Base-by-base conservation (phyloP, 306 rosid genomes). In the Rosa multiflora region DNA sequence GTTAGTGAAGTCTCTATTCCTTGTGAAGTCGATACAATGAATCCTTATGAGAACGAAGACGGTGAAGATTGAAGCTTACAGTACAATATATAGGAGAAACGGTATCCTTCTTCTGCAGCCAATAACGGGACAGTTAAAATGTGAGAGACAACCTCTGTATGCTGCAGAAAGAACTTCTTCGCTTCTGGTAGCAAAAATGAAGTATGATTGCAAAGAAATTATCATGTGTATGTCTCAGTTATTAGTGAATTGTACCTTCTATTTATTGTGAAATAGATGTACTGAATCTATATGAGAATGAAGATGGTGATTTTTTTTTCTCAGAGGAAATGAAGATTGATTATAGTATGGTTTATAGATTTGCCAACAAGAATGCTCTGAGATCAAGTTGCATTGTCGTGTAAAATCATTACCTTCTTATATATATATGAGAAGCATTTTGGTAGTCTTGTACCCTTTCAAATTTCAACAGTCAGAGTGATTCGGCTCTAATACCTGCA, bases 1-100 rank as follows among this genome's bases (percentile, higher is more conserved):
- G 67, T 74, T 40, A 42, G 72, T 53, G 55, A 52, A 32, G 8
- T 47, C 72, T 44, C 80, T 83, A 39, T 39, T 69, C 53, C 82
- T 18, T 63, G 75, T 67, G 74, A 37, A 59, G 58, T 13, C 42
- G 29, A 59, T 74, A 64, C 55, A 29, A 61, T 70, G 77, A 64
- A 14, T 46, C 8, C 52, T 55, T 71, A 81, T 40, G 52, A 48
- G 70, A 79, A 79, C 4, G 39, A 55, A 18, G 80, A 67, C 43
- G 37, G 49, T 32, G 15, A 73, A 72, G 53, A 40, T 51, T 48
- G 43, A 58, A 58, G 77, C 56, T 12, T 76, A 15, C 2, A 51
- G 11, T 66, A 8, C 11, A 37, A 64, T 35, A 2, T 14, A 35
- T 64, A 35, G 43, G 64, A 61, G 46, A 66, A 37, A 37, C 13